Base-by-base conservation (phyloP, 495 filamentous ascomycete species). In the Tuber borchii region DNA sequence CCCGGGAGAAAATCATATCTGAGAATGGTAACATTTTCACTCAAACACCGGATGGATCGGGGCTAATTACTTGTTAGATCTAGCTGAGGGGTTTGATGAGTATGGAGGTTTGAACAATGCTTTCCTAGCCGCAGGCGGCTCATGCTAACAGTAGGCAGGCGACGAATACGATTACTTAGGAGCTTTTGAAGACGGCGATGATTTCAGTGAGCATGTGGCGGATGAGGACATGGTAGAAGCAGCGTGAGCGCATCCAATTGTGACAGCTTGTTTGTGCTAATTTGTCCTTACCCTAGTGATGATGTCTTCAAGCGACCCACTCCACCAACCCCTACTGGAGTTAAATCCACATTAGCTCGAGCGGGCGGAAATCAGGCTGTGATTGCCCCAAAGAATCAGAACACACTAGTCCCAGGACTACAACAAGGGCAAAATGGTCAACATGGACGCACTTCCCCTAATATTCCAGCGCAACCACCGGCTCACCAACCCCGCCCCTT, bases 111-210 rank as follows among this genome's bases (percentile, higher is more conserved):
- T 71, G 73, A 71, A 20, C 37, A 17, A 71, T 20, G 10, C 45
- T 40, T 19, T 40, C 17, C 46, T n/a, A 22, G 9, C 31, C 46
- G 9, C 65, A 71, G 16, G 26, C n/a, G 2, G 12, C 9, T 73
- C 31, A 71, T 40, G 26, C 72, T 73, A 73, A 71, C 20, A 39
- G 22, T 39, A 14, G 16, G 4, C 37, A 77, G 76, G 76, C 40
- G 81, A 83, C 61, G 81, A 83, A 65, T 81, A 81, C 20, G 81
- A 83, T 74, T 78, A 83, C 71, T 61, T 79, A 20, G 81, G 81
- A 48, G 79, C 81, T 69, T 83, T 83, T 79, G 81, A 69, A 7
- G 77, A 46, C 10, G 79, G 75, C 5, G 76, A 73, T 14, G 72
- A 74, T 56, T 46, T 70, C n/a, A 75, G 78, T 75, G 81, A 82